Conservation (phyloP, 2,329 filamentous ascomycete genomes). For the Cephalotrichum gorgonifer region DNA sequence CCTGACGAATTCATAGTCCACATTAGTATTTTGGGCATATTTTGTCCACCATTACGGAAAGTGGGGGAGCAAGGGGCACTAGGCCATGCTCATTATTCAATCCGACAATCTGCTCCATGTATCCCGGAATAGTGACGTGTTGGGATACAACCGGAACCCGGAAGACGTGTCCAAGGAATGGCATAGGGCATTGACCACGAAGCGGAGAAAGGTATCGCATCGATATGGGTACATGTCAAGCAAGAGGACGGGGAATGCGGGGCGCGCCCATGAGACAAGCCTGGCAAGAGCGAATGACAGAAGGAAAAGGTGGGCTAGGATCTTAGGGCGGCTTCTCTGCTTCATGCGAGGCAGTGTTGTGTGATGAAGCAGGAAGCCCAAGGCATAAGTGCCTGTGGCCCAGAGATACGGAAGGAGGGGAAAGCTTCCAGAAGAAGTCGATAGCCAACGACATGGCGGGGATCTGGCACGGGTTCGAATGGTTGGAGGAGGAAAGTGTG, state of each 20-base stretch:
- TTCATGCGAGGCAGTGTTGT: constrained; percentile 4
- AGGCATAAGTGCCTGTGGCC: neutral
- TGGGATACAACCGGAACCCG: neutral
- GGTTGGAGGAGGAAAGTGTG: constrained; percentile 28
- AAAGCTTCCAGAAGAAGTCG: constrained; percentile 2
- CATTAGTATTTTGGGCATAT: neutral
- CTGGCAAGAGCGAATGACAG: neutral
- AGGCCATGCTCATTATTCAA: neutral
- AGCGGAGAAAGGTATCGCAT: too few species aligned
- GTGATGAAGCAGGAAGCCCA: neutral
- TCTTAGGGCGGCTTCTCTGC: neutral
- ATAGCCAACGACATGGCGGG: constrained; percentile 33
- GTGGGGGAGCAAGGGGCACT: neutral
- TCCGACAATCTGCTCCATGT: neutral
- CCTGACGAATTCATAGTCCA: constrained; percentile 24
- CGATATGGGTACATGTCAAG: too few species aligned
- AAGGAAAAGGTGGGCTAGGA: neutral
- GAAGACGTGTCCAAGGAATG: neutral
- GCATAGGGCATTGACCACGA: too few species aligned
- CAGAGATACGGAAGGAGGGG: neutral
- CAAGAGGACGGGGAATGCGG: too few species aligned
- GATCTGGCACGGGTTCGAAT: constrained; percentile 37
- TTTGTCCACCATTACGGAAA: too few species aligned
- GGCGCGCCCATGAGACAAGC: neutral
- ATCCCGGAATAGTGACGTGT: neutral